Evolutionary conservation across 192 early-diverging fungal species (phyloP).

Genomic region (Coemansia sp.): DNA sequence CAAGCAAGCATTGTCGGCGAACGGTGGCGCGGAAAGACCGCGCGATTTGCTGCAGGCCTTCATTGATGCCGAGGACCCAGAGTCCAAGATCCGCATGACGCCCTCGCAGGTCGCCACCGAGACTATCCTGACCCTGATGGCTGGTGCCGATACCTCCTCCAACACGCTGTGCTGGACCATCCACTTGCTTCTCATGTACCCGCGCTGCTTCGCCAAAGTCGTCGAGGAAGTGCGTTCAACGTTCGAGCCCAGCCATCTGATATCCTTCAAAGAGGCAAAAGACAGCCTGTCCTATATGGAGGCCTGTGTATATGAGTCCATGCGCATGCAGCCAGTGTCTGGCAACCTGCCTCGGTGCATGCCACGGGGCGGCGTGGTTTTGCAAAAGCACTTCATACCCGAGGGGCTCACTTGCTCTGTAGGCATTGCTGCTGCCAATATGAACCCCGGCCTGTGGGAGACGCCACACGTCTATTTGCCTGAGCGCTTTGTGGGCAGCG

Average conservation of each 20-base stretch:
- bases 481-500: conserved; percentile 20
- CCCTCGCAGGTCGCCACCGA: conserved; percentile 35
- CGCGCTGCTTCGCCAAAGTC: conserved; percentile 9
- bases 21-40: conserved; percentile 1
- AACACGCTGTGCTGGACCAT: conserved; percentile 47
- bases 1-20: neutral
- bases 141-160: conserved; percentile 41
- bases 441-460: conserved; percentile 13
- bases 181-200: conserved; percentile 39
- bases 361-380: conserved; percentile 34
- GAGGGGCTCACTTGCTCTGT: conserved; percentile 39
- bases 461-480: conserved; percentile 22
- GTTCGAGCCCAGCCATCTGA: conserved; percentile 15
- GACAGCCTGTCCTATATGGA: conserved; percentile 34
- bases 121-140: conserved; percentile 34
- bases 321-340: conserved; percentile 34
- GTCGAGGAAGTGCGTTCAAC: conserved; percentile 19
- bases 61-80: conserved; percentile 46
- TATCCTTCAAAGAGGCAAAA: conserved; percentile 27
- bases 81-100: conserved; percentile 33
- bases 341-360: conserved; percentile 33
- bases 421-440: conserved; percentile 21
- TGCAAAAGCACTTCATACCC: conserved; percentile 41
- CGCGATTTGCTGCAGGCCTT: conserved; percentile 46
- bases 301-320: conserved; percentile 44